Evolutionary conservation across 148 eudicot genomes (phyloP).

Genomic region (Vaccinium darrowii): DNA sequence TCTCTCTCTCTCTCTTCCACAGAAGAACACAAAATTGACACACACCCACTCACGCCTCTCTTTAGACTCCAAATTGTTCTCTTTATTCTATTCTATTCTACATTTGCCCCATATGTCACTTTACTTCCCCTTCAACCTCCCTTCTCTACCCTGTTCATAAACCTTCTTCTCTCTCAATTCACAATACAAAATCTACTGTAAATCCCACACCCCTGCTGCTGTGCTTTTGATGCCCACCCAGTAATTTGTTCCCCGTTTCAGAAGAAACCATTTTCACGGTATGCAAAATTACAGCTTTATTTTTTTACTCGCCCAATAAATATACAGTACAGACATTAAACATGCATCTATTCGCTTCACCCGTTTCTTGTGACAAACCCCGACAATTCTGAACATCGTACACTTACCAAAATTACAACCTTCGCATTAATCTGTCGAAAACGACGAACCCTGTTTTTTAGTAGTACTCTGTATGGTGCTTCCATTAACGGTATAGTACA

Average conservation of each 20-base stretch:
- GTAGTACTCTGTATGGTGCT: neutral
- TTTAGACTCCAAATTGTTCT: neutral
- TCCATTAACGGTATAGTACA: neutral
- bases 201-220: neutral
- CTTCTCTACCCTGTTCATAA: neutral
- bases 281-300: neutral
- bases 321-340: neutral
- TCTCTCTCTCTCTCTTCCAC: neutral
- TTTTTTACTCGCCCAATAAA: neutral
- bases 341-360: conserved; percentile 17
- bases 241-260: neutral
- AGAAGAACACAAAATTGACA: neutral
- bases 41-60: conserved; percentile 1
- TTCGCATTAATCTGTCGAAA: neutral
- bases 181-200: neutral
- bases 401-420: conserved; percentile 11
- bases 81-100: neutral
- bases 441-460: neutral
- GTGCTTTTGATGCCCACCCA: neutral
- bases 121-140: conserved; percentile 8
- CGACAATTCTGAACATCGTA: conserved; percentile 56
- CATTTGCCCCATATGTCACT: neutral
- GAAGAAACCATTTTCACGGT: neutral
- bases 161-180: conserved; percentile 8
- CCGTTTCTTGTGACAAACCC: conserved; percentile 37